Conservation (phyloP, 169 alveolate species). For the Plasmodium billcollinsi region DNA sequence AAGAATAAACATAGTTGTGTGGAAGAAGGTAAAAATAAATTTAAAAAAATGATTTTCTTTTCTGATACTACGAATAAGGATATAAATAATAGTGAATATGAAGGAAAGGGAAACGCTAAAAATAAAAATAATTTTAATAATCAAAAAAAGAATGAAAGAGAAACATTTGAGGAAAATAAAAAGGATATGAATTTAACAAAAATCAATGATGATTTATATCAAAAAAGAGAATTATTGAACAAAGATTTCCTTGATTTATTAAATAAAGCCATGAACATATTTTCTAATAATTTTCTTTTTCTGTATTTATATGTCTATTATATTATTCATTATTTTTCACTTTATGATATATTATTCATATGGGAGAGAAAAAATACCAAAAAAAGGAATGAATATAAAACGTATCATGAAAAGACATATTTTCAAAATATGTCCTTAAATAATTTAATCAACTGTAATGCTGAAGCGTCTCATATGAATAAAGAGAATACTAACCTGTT, state of each 20-base stretch:
- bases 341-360: conserved; percentile 47
- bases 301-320: conserved; percentile 47
- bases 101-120: too few species aligned
- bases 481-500: neutral
- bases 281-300: conserved; percentile 57
- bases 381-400: neutral
- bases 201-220: too few species aligned
- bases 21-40: too few species aligned
- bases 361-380: conserved; percentile 60
- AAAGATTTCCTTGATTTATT: conserved; percentile 22
- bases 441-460: neutral
- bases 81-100: too few species aligned
- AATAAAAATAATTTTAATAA: too few species aligned
- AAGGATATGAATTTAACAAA: too few species aligned
- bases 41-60: too few species aligned
- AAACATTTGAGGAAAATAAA: too few species aligned
- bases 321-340: conserved; percentile 27
- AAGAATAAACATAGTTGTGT: too few species aligned
- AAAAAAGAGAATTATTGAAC: neutral
- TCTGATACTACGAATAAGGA: too few species aligned
- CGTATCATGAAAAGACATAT: neutral
- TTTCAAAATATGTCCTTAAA: neutral
- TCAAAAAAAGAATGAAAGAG: too few species aligned
- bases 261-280: conserved; percentile 40
- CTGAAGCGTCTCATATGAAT: neutral